A percentile compares a stretch with the other conserved stretches of the same genome.
Evolutionary conservation across 2,329 filamentous ascomycete species (phyloP).

Genomic region (Penicillium sp.): DNA sequence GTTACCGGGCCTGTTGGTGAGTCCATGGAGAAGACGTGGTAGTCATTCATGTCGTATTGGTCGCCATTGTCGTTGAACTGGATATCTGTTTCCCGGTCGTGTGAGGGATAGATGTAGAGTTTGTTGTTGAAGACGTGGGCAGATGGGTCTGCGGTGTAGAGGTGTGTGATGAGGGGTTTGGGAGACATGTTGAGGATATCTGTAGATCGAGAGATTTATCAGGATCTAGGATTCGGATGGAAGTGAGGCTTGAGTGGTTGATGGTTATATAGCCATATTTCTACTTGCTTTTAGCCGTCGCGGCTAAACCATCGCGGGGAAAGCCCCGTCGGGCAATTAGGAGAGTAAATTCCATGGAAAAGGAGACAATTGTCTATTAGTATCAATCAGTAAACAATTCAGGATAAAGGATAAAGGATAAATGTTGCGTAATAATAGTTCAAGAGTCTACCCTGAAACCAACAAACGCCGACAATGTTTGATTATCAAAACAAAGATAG

Average conservation of each 20-base stretch:
- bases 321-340: not conserved
- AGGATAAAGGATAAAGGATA: not conserved
- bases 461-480: not conserved
- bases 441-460: not conserved
- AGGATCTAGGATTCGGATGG: too few relatives aligned
- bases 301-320: not conserved
- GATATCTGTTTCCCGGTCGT: constrained; percentile 74
- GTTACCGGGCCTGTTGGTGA: constrained; percentile 59
- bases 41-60: constrained; percentile 82
- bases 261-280: too few relatives aligned
- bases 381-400: too few relatives aligned
- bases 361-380: not conserved
- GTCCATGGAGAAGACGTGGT: constrained; percentile 71
- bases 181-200: constrained; percentile 6
- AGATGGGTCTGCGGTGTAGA: constrained; percentile 78
- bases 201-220: too few relatives aligned
- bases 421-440: not conserved
- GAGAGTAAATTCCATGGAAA: not conserved
- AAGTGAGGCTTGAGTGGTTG: too few relatives aligned
- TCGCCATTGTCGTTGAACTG: constrained; percentile 79
- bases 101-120: constrained; percentile 78
- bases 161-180: constrained; percentile 67
- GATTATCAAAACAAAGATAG: not conserved
- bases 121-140: constrained; percentile 75
- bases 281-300: not conserved